A percentile compares a stretch with the other conserved stretches of the same genome.
These are phyloP conservation scores for Sporothrix pseudoabietina DNA, from an alignment of 2,329 filamentous ascomycete genomes.

Conservation along the genomic window DNA sequence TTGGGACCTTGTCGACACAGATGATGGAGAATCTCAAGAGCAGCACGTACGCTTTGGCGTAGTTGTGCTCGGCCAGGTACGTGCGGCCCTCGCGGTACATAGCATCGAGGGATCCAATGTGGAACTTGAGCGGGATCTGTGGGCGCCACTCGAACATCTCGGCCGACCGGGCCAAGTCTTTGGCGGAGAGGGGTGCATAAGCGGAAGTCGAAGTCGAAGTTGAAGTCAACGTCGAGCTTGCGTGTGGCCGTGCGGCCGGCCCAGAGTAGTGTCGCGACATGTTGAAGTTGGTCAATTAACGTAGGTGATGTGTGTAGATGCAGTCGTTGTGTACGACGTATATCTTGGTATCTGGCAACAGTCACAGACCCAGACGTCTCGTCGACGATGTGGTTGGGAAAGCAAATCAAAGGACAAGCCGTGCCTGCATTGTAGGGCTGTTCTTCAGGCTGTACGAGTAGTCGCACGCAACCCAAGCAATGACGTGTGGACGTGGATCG, in stretches of 20 bases:
- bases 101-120: conserved; percentile 78
- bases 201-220: neutral
- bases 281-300: neutral
- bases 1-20: conserved; percentile 72
- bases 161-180: conserved; percentile 75
- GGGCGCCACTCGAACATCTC: conserved; percentile 79
- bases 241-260: neutral
- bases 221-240: no score
- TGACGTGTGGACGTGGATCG: neutral
- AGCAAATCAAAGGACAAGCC: neutral
- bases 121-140: conserved; percentile 74
- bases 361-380: neutral
- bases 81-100: conserved; percentile 82
- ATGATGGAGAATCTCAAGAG: conserved; percentile 87
- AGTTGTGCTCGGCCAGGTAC: conserved; percentile 82
- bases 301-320: neutral
- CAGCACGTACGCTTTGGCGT: conserved; percentile 85
- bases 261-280: conserved; percentile 1
- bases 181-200: conserved; percentile 65
- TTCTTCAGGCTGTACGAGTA: neutral
- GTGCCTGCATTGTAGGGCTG: neutral
- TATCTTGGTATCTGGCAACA: neutral
- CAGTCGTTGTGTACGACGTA: neutral
- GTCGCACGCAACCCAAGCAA: neutral
- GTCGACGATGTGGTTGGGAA: neutral